Percentiles rank a stretch among this genome's conserved stretches.
Conservation (phyloP, 23 red algal genomes). For the Cyanidiococcus yangmingshanensis region DNA sequence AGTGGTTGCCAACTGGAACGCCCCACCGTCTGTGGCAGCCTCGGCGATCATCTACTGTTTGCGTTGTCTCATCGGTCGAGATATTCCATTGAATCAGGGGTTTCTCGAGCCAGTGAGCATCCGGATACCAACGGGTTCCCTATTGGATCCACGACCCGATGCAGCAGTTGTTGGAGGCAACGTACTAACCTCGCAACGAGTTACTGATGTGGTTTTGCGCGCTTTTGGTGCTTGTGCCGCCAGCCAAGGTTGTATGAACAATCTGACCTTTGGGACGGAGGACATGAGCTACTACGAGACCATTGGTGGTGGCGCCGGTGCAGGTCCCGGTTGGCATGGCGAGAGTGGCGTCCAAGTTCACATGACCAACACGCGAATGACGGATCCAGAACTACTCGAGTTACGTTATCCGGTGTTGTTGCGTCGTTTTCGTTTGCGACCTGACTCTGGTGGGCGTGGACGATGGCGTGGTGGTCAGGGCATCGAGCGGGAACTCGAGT, state of each 20-base stretch:
- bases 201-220: conserved; percentile 85
- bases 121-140: conserved; percentile 41
- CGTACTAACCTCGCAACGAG: conserved; percentile 90
- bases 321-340: conserved; percentile 78
- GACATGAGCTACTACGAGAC: conserved; percentile 92
- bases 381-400: conserved; percentile 90
- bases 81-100: conserved; percentile 93
- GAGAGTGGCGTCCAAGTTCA: conserved; percentile 78
- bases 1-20: conserved; percentile 79
- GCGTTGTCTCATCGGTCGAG: conserved; percentile 76
- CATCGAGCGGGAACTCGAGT: conserved; percentile 65
- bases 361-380: conserved; percentile 98
- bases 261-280: conserved; percentile 81
- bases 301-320: conserved; percentile 81
- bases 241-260: conserved; percentile 99
- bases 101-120: conserved; percentile 80
- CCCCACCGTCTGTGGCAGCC: conserved; percentile 58
- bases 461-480: conserved; percentile 59
- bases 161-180: conserved; percentile 94
- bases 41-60: conserved; percentile 93
- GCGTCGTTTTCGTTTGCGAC: conserved; percentile 57
- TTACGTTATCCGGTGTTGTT: conserved; percentile 87
- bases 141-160: conserved; percentile 44
- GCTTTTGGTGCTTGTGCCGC: conserved; percentile 94
- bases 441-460: conserved; percentile 48